Evolutionary conservation across 768 basidiomycete species (phyloP).

Genomic region (Agaricus sinodeliciosus): DNA sequence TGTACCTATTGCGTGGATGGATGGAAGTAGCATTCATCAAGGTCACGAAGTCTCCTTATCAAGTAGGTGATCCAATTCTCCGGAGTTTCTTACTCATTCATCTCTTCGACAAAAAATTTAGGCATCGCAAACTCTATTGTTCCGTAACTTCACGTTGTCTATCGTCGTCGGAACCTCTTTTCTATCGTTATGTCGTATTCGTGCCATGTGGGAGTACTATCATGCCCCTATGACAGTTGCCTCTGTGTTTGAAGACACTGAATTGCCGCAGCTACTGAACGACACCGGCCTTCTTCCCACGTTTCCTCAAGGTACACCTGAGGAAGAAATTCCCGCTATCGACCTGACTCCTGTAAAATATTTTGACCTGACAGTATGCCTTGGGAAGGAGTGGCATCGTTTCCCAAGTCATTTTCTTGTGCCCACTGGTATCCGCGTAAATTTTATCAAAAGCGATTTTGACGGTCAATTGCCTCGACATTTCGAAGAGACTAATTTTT

Average conservation of each 20-base stretch:
- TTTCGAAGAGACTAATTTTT: constrained; percentile 34
- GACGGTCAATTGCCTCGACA: constrained; percentile 83
- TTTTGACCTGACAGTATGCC: constrained; percentile 73
- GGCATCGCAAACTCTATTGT: constrained; percentile 74
- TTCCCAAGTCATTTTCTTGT: constrained; percentile 90
- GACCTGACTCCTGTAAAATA: constrained; percentile 63
- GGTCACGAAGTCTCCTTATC: constrained; percentile 78
- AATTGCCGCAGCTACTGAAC: constrained; percentile 81
- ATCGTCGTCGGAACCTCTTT: constrained; percentile 60
- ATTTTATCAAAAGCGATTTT: constrained; percentile 90
- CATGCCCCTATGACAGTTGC: constrained; percentile 77
- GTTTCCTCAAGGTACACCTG: constrained; percentile 26
- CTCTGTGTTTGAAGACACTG: constrained; percentile 63
- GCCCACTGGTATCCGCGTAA: constrained; percentile 74
- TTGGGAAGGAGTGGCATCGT: constrained; percentile 94
- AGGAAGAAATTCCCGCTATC: constrained; percentile 43
- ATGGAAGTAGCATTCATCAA: constrained; percentile 70
- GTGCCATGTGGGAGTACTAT: constrained; percentile 85
- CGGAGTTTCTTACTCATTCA: background rate
- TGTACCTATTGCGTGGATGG: constrained; percentile 86
- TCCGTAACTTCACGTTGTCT: constrained; percentile 68
- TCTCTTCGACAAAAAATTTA: constrained; percentile 22
- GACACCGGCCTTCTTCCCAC: constrained; percentile 55
- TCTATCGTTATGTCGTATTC: constrained; percentile 72
- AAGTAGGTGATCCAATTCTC: constrained; percentile 39